Evolutionary conservation across 2,329 filamentous ascomycete genomes (phyloP), one percentile per base, ranked within the genome.

Genomic region (Grosmannia serpens): DNA sequence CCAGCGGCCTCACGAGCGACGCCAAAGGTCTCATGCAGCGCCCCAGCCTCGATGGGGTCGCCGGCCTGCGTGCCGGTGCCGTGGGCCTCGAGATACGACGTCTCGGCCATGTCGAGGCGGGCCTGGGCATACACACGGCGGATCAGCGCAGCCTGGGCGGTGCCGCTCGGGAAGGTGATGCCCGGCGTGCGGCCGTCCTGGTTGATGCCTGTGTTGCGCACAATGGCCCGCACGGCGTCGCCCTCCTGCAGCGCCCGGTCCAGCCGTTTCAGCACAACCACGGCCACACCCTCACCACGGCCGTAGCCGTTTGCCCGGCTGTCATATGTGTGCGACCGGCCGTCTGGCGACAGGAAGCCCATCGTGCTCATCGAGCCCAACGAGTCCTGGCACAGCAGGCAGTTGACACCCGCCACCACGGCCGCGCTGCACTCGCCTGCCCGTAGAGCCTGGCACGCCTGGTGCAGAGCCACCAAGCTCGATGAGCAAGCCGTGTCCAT

Each of bases 281-380:
- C 66, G 0, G 67, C 73, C n/a, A 73, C 66, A 4, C 77, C 78
- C 63, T 82, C 78, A 4, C 75, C 77, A n/a, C 77, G 71, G 0
- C 68, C 73, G 60, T 80, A 81, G 4, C 78, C 79, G 57, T 75
- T 69, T 0, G 71, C 78, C 3, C 67, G 64, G 20, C 66, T 61
- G 59, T 78, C 76, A 54, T 70, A 76, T 0, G 70, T 73, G 26
- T 56, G 61, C 1, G 61, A 65, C 15, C 58, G 56, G 17, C 63
- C 63, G 10, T 58, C 60, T 0, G 60, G 54, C 4, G 61, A 63
- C n/a, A 65, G 67, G 59, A 82, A 79, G 60, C 77, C 78, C 53
- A 81, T 67, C 4, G 73, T 75, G 7, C 76, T 78, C 77, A 81
- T 81, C 1, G 77, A 61, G 7, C 56, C 55, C 13, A 62, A 59